Conservation (phyloP, 2,329 filamentous ascomycete genomes). For the Pseudocercospora musae region DNA sequence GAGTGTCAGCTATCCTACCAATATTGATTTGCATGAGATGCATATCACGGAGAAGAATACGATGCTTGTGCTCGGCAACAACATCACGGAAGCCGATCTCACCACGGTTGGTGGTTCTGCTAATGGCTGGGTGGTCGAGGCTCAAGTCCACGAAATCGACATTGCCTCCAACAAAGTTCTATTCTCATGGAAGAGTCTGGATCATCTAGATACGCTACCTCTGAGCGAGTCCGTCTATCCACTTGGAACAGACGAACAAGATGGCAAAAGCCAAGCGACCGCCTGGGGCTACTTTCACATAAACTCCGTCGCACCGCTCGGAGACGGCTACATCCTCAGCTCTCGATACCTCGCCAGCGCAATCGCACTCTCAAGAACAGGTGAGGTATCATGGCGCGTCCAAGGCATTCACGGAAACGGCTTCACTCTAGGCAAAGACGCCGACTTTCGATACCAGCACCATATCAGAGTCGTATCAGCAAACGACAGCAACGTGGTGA, state of each 20-base stretch:
- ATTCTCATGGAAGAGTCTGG: conserved; percentile 38
- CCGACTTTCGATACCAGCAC: conserved; percentile 24
- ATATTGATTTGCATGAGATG: conserved; percentile 37
- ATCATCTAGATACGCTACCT: conserved; percentile 35
- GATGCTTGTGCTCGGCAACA: conserved; percentile 31
- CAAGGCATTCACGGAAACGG: conserved; percentile 16
- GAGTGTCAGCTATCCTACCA: conserved; percentile 13
- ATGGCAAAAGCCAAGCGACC: conserved; percentile 13
- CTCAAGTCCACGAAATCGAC: conserved; percentile 32
- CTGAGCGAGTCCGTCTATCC: conserved; percentile 34
- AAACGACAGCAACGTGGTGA: conserved; percentile 2
- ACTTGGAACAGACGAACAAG: conserved; percentile 19
- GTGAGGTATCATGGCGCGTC: conserved; percentile 21
- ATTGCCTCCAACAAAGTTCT: conserved; percentile 36
- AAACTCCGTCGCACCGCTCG: conserved; percentile 19
- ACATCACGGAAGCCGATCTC: conserved; percentile 32
- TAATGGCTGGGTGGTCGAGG: conserved; percentile 34
- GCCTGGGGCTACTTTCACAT: conserved; percentile 28
- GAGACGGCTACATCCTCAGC: conserved; percentile 22
- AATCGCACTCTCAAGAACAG: conserved; percentile 15
- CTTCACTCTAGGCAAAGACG: conserved; percentile 13
- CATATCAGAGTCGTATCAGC: conserved; percentile 16
- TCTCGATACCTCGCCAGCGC: conserved; percentile 22
- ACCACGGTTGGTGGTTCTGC: conserved; percentile 28
- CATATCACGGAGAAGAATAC: conserved; percentile 33